phyloP scores from a whole-genome alignment of 2,329 filamentous ascomycete species.

The Dactylellina sp. region DNA sequence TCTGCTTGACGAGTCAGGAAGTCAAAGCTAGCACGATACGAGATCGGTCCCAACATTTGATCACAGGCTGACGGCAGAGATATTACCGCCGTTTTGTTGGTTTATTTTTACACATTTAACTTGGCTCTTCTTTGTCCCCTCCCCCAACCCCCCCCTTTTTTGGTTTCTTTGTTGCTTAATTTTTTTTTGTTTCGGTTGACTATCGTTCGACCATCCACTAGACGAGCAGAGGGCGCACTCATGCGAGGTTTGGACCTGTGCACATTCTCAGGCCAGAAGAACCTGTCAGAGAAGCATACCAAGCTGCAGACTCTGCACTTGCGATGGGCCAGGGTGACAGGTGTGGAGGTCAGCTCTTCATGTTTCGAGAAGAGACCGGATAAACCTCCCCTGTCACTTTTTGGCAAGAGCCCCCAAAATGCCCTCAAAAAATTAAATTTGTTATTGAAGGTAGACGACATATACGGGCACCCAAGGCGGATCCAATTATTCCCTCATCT shows the following conservation, averaged over 20 bases:
- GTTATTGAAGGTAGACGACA: conserved; percentile 39
- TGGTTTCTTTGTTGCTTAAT: no score
- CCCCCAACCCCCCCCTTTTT: conserved; percentile 5
- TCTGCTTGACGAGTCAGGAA: conserved; percentile 56
- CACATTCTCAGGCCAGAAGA: conserved; percentile 23
- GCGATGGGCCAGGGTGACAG: conserved; percentile 40
- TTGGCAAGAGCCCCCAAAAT: conserved; percentile 50
- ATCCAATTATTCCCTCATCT: conserved; percentile 57
- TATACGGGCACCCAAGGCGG: conserved; percentile 49
- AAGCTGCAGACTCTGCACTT: conserved; percentile 50
- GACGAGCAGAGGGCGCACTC: conserved; percentile 19
- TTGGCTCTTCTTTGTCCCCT: not conserved
- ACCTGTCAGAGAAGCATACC: conserved; percentile 49
- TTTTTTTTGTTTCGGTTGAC: no score
- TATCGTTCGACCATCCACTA: conserved; percentile 9
- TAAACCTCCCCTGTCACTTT: conserved; percentile 54
- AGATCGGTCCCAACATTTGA: conserved; percentile 37
- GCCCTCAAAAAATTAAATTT: conserved; percentile 52
- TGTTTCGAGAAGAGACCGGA: conserved; percentile 58
- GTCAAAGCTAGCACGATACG: conserved; percentile 48
- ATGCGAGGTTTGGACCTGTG: conserved; percentile 26
- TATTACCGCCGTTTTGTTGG: not conserved
- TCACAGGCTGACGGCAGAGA: conserved; percentile 5
- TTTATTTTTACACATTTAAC: not conserved
- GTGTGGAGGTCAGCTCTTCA: conserved; percentile 56